A percentile compares a stretch with the other conserved stretches of the same genome.
phyloP scores from a whole-genome alignment of 768 basidiomycete species.

The Calocybe indica region DNA sequence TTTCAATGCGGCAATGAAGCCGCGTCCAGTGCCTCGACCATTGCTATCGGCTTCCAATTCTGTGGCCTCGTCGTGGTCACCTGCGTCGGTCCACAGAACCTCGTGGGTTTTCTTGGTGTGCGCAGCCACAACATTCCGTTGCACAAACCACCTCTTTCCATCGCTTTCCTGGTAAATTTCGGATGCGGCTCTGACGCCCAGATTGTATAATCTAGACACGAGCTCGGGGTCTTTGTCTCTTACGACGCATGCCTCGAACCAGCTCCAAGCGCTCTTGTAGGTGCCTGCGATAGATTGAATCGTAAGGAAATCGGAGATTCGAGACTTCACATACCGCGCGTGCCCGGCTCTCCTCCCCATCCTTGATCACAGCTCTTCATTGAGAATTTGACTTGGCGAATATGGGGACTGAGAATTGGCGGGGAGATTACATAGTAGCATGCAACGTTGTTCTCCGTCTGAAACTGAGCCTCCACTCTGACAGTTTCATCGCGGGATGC shows the following conservation, averaged over 20 bases:
- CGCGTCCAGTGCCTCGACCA: slow-evolving; percentile 10
- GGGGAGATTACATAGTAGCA: slow-evolving; percentile 16
- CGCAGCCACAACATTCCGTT: slow-evolving; percentile 22
- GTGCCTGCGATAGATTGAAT: slow-evolving; percentile 11
- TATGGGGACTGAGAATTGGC: slow-evolving; percentile 6
- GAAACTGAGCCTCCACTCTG: slow-evolving; percentile 4
- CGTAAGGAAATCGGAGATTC: not conserved
- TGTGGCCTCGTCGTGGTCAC: slow-evolving; percentile 4
- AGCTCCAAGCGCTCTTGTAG: slow-evolving; percentile 23
- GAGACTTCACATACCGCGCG: slow-evolving; percentile 11
- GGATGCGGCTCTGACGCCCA: slow-evolving; percentile 8
- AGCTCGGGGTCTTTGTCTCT: no score
- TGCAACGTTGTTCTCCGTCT: slow-evolving; percentile 5
- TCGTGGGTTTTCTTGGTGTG: slow-evolving; percentile 10
- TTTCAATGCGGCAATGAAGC: slow-evolving; percentile 14
- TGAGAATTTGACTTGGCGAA: slow-evolving; percentile 12
- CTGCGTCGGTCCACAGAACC: slow-evolving; percentile 17
- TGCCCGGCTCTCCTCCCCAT: slow-evolving; percentile 20
- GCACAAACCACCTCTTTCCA: slow-evolving; percentile 16
- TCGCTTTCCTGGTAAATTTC: slow-evolving; percentile 2
- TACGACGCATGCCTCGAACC: slow-evolving; percentile 22
- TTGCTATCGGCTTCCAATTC: slow-evolving; percentile 8
- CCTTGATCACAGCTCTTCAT: slow-evolving; percentile 22
- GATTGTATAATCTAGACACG: not conserved
- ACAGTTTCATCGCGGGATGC: not conserved